Conservation (phyloP, 306 rosid genomes). For the Prunus kanzakura region DNA sequence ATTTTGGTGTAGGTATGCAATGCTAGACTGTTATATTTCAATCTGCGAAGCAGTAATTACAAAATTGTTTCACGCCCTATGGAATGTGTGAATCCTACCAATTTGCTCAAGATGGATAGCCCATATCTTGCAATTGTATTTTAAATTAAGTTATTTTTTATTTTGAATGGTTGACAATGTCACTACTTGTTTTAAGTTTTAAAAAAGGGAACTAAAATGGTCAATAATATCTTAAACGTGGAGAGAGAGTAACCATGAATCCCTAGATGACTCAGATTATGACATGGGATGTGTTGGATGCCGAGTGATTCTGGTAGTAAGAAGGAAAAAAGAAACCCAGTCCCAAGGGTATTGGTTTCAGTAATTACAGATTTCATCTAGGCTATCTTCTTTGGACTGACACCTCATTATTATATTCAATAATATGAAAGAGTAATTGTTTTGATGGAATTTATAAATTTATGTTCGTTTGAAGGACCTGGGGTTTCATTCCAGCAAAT, state of each 20-base stretch:
- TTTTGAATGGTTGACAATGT: not conserved
- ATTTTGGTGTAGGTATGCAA: conserved; percentile 82
- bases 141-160: not conserved
- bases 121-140: not conserved
- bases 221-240: not conserved
- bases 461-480: no score
- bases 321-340: no score
- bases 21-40: not conserved
- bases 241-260: not conserved
- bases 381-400: no score
- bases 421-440: no score
- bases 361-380: no score
- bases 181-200: not conserved
- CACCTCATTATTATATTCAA: no score
- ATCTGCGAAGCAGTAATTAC: not conserved
- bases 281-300: no score
- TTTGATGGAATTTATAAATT: no score
- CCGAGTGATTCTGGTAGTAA: no score
- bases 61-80: not conserved
- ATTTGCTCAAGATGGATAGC: not conserved
- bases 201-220: not conserved
- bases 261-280: not conserved
- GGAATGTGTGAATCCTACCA: not conserved
- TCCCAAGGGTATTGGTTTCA: no score
- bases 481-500: not conserved